A percentile compares a stretch with the other conserved stretches of the same genome.
Evolutionary conservation across 1,139 yeast genomes (phyloP).

Genomic region (Tardiomyces digboiensis): DNA sequence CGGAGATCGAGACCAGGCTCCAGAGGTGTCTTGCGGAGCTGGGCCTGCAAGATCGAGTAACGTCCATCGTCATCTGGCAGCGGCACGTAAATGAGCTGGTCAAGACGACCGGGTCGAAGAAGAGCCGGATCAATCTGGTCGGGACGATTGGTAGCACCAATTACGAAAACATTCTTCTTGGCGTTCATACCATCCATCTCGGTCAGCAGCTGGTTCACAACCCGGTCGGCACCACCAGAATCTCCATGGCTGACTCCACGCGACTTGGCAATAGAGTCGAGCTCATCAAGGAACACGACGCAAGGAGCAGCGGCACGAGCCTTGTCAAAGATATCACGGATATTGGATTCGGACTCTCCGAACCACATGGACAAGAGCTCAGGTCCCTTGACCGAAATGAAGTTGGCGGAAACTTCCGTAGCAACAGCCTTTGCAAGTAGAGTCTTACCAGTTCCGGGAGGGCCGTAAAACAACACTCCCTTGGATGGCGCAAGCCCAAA

Average conservation of each 20-base stretch:
- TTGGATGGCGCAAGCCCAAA: slow-evolving; percentile 96
- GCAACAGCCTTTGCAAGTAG: slow-evolving; percentile 97
- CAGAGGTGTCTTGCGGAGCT: slow-evolving; percentile 95
- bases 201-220: slow-evolving; percentile 93
- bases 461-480: slow-evolving; percentile 98
- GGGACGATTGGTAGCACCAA: slow-evolving; percentile 99
- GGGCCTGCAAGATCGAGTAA: slow-evolving; percentile 87
- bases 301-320: slow-evolving; percentile 99
- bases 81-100: slow-evolving; percentile 96
- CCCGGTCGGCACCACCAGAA: slow-evolving; percentile 99
- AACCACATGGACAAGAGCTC: slow-evolving; percentile 98
- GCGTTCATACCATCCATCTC: slow-evolving; percentile 99
- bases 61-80: slow-evolving; percentile 95
- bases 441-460: slow-evolving; percentile 99
- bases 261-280: slow-evolving; percentile 95
- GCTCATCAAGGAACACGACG: slow-evolving; percentile 93
- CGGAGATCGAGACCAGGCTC: slow-evolving; percentile 90
- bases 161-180: slow-evolving; percentile 95
- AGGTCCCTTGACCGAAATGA: slow-evolving; percentile 95
- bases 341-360: slow-evolving; percentile 97
- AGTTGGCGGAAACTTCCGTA: slow-evolving; percentile 94
- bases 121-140: slow-evolving; percentile 98
- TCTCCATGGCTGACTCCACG: slow-evolving; percentile 93
- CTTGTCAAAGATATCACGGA: slow-evolving; percentile 94
- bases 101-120: slow-evolving; percentile 98